Evolutionary conservation across 176 grass and related monocot genomes (phyloP).

Genomic region (Rhynchospora pubera): DNA sequence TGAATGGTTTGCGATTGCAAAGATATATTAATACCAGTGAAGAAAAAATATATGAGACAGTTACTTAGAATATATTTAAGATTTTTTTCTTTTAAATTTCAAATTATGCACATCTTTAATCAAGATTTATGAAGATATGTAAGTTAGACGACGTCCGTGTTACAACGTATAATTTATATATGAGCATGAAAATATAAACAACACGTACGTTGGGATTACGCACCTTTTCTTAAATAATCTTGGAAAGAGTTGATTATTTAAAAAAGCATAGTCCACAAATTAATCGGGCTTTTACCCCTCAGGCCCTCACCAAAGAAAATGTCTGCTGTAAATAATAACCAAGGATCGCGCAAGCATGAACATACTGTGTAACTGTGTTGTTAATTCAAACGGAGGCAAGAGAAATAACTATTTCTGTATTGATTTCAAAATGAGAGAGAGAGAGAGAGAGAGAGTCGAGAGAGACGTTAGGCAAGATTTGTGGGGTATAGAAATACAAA

Average conservation of each 20-base stretch:
- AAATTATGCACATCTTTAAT: not conserved
- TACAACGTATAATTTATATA: not conserved
- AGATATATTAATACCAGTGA: not conserved
- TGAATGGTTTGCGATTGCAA: no score
- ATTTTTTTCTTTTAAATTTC: not conserved
- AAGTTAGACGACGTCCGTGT: not conserved
- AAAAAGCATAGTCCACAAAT: no score
- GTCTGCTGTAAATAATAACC: not conserved
- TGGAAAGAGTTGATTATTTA: not conserved
- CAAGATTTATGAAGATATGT: not conserved
- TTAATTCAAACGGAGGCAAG: conserved; percentile 13
- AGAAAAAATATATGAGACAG: not conserved
- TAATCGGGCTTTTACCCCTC: not conserved
- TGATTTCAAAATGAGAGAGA: not conserved
- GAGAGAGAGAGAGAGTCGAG: no score
- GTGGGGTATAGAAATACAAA: conserved; percentile 17
- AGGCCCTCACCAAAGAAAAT: not conserved
- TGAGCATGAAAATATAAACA: not conserved
- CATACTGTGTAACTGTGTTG: not conserved
- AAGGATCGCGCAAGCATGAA: not conserved
- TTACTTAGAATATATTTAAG: not conserved
- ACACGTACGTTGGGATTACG: not conserved
- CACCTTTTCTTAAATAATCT: not conserved
- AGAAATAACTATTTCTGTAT: conserved; percentile 6
- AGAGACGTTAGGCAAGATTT: conserved; percentile 19